Evolutionary conservation across 2,329 filamentous ascomycete species (phyloP).

Genomic region (Penicillium expansum): DNA sequence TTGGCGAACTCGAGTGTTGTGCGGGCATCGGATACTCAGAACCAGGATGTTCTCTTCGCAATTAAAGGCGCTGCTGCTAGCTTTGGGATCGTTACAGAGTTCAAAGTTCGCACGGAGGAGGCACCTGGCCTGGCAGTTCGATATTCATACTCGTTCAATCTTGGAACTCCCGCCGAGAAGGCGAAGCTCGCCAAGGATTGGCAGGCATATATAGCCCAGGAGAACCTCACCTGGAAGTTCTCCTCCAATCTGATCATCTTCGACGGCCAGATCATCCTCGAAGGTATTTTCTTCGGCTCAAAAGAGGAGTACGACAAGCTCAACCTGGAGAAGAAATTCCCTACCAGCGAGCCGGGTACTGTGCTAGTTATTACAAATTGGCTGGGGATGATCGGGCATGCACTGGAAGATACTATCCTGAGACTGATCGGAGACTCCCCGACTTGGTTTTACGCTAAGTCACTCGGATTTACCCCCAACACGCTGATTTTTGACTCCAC

Average conservation of each 20-base stretch:
- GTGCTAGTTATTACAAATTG: slow-evolving; percentile 14
- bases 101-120: slow-evolving; percentile 37
- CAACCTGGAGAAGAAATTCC: slow-evolving; percentile 27
- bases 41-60: slow-evolving; percentile 37
- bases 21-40: slow-evolving; percentile 27
- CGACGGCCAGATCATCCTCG: slow-evolving; percentile 56
- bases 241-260: slow-evolving; percentile 56
- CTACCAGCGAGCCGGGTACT: slow-evolving; percentile 7
- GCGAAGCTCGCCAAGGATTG: slow-evolving; percentile 54
- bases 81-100: slow-evolving; percentile 42
- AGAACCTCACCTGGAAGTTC: slow-evolving; percentile 57
- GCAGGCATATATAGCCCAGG: slow-evolving; percentile 57
- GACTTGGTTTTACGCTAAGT: slow-evolving; percentile 54
- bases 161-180: slow-evolving; percentile 50
- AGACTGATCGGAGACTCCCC: not conserved
- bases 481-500: slow-evolving; percentile 48
- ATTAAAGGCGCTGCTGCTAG: slow-evolving; percentile 36
- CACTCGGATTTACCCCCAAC: slow-evolving; percentile 51
- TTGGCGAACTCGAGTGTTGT: slow-evolving; percentile 40
- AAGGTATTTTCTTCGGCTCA: slow-evolving; percentile 62
- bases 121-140: slow-evolving; percentile 50
- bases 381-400: not conserved
- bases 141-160: slow-evolving; percentile 55
- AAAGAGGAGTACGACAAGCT: slow-evolving; percentile 54
- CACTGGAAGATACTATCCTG: not conserved